Conservation (phyloP, 805 yeast genomes). For the Candida dendrica region DNA sequence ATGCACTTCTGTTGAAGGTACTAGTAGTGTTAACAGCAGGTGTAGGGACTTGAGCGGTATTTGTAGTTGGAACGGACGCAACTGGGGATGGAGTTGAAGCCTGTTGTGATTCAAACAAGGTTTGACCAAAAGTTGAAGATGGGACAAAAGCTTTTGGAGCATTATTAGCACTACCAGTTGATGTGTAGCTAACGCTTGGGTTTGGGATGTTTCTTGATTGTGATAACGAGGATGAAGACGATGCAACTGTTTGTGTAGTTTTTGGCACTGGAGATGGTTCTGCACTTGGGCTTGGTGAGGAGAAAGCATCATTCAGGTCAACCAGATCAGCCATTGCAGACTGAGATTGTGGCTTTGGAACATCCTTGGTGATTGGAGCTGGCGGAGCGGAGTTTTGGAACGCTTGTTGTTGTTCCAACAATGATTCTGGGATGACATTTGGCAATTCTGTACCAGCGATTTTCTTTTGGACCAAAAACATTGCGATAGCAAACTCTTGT, state of each 20-base stretch:
- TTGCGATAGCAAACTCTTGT: slow-evolving; percentile 85
- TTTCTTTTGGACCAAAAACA: slow-evolving; percentile 84
- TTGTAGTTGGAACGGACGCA: slow-evolving; percentile 10
- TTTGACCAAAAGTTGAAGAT: slow-evolving; percentile 80
- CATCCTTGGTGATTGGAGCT: slow-evolving; percentile 25
- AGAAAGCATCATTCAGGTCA: slow-evolving; percentile 48
- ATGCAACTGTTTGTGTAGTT: neutral
- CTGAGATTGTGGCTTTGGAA: slow-evolving; percentile 27
- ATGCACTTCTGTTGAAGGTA: slow-evolving; percentile 2
- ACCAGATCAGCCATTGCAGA: slow-evolving; percentile 63
- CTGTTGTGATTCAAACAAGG: slow-evolving; percentile 29
- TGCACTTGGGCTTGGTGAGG: slow-evolving; percentile 28
- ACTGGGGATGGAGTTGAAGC: slow-evolving; percentile 13
- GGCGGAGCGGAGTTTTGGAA: slow-evolving; percentile 7
- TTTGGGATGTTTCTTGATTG: slow-evolving; percentile 16
- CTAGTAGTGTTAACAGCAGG: slow-evolving; percentile 12
- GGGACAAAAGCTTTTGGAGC: slow-evolving; percentile 58
- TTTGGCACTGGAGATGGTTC: slow-evolving; percentile 1
- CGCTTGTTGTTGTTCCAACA: slow-evolving; percentile 28
- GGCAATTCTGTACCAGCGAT: slow-evolving; percentile 77
- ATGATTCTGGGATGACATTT: slow-evolving; percentile 60
- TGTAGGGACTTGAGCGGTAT: neutral
- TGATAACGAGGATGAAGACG: neutral
- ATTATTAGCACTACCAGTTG: slow-evolving; percentile 19
- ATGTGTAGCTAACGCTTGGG: slow-evolving; percentile 21